Percentiles rank a stretch among this genome's conserved stretches.
Conservation (phyloP, 176 grass and related monocot species). For the Cenchrus fungigraminus region DNA sequence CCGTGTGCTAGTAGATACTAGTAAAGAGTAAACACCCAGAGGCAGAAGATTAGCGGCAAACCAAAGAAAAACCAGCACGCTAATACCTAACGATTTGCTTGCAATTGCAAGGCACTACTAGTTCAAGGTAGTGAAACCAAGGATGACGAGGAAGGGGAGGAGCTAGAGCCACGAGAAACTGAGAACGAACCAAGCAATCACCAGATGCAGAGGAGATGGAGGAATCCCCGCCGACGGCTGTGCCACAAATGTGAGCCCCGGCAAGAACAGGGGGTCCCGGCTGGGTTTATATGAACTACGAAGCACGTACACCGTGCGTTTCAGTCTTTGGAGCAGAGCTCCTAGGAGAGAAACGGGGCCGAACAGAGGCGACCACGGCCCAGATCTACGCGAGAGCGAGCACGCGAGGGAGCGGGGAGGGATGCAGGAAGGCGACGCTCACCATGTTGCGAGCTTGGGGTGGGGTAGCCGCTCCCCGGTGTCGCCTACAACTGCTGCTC, state of each 20-base stretch:
- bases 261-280: neutral
- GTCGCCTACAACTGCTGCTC: too few species aligned
- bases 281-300: neutral
- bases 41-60: neutral
- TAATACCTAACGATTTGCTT: neutral
- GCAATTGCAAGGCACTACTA: neutral
- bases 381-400: too few species aligned
- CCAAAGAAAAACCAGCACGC: neutral
- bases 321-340: neutral
- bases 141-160: neutral
- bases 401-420: too few species aligned
- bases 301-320: constrained; percentile 2
- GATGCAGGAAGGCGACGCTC: too few species aligned
- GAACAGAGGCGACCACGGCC: too few species aligned
- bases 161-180: neutral
- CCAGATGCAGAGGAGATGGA: constrained; percentile 11
- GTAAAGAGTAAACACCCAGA: neutral
- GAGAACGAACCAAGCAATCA: neutral
- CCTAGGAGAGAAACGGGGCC: neutral
- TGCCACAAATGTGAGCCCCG: neutral
- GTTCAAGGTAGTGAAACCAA: neutral
- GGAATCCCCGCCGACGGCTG: neutral
- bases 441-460: too few species aligned
- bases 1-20: too few species aligned
- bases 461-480: too few species aligned